phyloP scores from a whole-genome alignment of 2,329 filamentous ascomycete genomes.

The Penicillium sp. region DNA sequence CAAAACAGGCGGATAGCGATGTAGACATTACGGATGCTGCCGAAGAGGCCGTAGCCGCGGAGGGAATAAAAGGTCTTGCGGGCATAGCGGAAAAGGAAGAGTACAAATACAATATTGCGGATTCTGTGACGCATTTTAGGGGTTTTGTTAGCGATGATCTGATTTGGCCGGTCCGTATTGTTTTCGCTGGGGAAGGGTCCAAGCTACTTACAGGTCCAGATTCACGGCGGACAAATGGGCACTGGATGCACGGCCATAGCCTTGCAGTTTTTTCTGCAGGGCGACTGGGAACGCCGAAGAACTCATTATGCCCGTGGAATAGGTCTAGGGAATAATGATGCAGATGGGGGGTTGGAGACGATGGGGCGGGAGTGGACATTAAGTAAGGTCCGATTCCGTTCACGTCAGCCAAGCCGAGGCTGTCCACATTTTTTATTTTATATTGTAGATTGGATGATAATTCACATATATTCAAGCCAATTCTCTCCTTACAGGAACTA shows the following conservation, averaged over 20 bases:
- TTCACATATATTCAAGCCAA: neutral
- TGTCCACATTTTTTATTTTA: slow-evolving; percentile 10
- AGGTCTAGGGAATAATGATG: slow-evolving; percentile 10
- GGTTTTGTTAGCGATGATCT: slow-evolving; percentile 6
- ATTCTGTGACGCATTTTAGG: slow-evolving; percentile 53
- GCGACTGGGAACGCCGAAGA: slow-evolving; percentile 44
- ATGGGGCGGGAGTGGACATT: slow-evolving; percentile 11
- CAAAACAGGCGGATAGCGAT: slow-evolving; percentile 66
- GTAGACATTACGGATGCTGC: slow-evolving; percentile 74
- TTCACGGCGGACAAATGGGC: slow-evolving; percentile 38
- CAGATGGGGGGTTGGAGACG: slow-evolving; percentile 11
- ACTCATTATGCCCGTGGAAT: slow-evolving; percentile 33
- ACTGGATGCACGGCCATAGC: slow-evolving; percentile 34
- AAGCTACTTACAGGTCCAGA: slow-evolving; percentile 42
- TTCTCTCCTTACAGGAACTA: neutral
- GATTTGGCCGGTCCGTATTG: neutral
- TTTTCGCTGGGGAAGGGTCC: slow-evolving; percentile 4
- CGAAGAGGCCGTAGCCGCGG: slow-evolving; percentile 82
- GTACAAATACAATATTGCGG: slow-evolving; percentile 82
- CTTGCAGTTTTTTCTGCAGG: slow-evolving; percentile 46
- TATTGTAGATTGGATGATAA: neutral
- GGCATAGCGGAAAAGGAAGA: slow-evolving; percentile 82
- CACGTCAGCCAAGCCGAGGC: slow-evolving; percentile 5
- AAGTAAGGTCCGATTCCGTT: slow-evolving; percentile 7
- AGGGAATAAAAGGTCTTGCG: slow-evolving; percentile 80